phyloP scores from a whole-genome alignment of 768 basidiomycete species.

The Dictyophora rubrovolvata region DNA sequence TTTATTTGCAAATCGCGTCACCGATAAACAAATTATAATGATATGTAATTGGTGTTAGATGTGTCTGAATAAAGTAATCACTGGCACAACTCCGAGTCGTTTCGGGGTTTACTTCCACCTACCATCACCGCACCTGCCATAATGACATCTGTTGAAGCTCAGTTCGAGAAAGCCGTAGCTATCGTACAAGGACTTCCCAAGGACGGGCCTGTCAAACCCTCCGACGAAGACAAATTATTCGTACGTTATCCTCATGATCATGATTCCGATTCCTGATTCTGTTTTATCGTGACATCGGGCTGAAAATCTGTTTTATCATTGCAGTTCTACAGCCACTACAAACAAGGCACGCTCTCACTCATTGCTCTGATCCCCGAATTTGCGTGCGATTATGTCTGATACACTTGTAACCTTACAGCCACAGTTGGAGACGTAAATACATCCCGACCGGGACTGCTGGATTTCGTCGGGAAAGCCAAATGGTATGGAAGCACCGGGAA shows the following conservation, averaged over 20 bases:
- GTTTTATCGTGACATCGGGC: no score
- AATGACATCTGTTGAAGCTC: conserved; percentile 48
- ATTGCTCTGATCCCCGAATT: conserved; percentile 1
- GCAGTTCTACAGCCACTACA: conserved; percentile 91
- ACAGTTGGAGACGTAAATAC: conserved; percentile 66
- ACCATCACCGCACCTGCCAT: conserved; percentile 5
- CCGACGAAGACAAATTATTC: conserved; percentile 62
- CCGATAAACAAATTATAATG: no score
- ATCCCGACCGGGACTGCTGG: conserved; percentile 60
- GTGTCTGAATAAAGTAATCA: no score
- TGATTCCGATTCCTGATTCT: no score
- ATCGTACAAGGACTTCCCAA: conserved; percentile 64
- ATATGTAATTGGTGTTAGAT: no score
- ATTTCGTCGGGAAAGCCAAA: conserved; percentile 84
- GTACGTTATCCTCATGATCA: conserved; percentile 38
- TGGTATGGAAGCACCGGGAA: conserved; percentile 42
- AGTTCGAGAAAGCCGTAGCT: conserved; percentile 67
- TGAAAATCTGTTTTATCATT: neutral
- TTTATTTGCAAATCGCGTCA: no score
- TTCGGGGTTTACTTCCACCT: neutral
- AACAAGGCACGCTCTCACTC: conserved; percentile 58
- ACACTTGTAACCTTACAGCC: conserved; percentile 29
- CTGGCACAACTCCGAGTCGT: neutral
- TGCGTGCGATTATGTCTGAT: neutral
- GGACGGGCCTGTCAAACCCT: conserved; percentile 71